phyloP scores from a whole-genome alignment of 768 basidiomycete species.

The Leccinum uliginosum region DNA sequence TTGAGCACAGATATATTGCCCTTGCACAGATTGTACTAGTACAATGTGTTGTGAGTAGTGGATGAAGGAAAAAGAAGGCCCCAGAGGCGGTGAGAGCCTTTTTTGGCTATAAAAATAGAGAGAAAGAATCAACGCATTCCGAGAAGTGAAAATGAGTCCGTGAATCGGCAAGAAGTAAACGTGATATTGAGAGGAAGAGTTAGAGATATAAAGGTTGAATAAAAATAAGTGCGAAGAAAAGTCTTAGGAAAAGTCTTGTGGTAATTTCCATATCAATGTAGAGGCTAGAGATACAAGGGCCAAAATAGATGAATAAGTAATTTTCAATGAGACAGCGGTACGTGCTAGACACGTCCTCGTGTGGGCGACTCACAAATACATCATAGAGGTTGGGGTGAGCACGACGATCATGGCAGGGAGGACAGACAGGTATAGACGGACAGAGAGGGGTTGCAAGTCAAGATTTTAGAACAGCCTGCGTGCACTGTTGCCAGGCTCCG shows the following conservation, averaged over 20 bases:
- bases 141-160: neutral
- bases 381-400: neutral
- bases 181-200: neutral
- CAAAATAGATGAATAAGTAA: constrained; percentile 1
- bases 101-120: neutral
- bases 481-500: constrained; percentile 11
- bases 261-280: neutral
- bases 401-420: neutral
- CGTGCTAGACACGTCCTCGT: neutral
- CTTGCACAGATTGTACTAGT: neutral
- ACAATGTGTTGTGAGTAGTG: neutral
- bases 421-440: neutral
- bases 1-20: neutral
- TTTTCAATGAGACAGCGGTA: neutral
- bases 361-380: constrained; percentile 19
- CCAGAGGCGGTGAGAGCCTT: neutral
- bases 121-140: neutral
- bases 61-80: neutral
- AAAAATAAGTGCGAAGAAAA: neutral
- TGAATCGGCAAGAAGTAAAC: neutral
- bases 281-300: constrained; percentile 15
- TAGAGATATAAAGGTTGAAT: neutral
- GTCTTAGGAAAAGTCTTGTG: neutral
- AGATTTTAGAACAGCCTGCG: constrained; percentile 15
- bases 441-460: neutral